phyloP scores from a whole-genome alignment of 139 green algal genomes.

The Volvox africanus region DNA sequence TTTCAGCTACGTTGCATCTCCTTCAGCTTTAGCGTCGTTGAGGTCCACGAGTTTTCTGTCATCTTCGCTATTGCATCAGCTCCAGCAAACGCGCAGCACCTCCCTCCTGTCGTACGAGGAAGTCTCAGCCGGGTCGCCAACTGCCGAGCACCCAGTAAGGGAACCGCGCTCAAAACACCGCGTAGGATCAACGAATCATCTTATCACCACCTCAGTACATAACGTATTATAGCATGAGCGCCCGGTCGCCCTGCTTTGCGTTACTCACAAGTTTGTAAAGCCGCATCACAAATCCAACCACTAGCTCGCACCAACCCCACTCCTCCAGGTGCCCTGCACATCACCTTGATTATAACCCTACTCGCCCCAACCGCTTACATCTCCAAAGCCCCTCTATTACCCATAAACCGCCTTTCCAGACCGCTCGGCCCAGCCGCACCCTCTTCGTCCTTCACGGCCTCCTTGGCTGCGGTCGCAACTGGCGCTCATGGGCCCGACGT shows the following conservation, averaged over 20 bases:
- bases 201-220: too few species aligned
- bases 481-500: slow-evolving; percentile 44
- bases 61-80: not conserved
- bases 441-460: slow-evolving; percentile 65
- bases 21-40: too few species aligned
- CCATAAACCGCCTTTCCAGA: not conserved
- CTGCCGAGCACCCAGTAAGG: not conserved
- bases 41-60: not conserved
- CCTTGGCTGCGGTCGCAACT: slow-evolving; percentile 68
- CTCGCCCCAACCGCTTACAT: too few species aligned
- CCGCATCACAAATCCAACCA: too few species aligned
- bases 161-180: too few species aligned
- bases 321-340: not conserved
- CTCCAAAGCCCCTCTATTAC: too few species aligned
- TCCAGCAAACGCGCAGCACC: not conserved
- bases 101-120: slow-evolving; percentile 16
- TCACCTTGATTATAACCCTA: not conserved
- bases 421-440: slow-evolving; percentile 11
- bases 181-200: too few species aligned
- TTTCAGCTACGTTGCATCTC: not conserved
- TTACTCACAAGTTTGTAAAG: too few species aligned
- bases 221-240: too few species aligned
- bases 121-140: not conserved
- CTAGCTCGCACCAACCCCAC: too few species aligned
- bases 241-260: too few species aligned